Conservation (phyloP, 371 early-diverging fungal genomes). For the Lichtheimia hyalospora region DNA sequence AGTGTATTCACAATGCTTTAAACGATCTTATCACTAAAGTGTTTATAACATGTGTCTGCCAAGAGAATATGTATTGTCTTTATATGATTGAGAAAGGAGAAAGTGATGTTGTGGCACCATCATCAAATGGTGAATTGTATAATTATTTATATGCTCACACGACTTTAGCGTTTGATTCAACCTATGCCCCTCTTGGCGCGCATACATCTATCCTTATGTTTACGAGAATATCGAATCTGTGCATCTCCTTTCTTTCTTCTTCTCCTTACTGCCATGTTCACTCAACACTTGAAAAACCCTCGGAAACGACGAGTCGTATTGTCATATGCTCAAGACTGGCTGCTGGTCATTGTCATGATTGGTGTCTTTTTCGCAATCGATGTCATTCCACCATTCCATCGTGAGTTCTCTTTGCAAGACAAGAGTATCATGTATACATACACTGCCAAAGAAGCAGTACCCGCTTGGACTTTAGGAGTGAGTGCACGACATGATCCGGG, state of each 20-base stretch:
- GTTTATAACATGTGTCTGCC: too few species aligned
- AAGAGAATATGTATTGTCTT: too few species aligned
- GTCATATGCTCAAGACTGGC: slow-evolving; percentile 67
- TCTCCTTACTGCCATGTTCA: neutral
- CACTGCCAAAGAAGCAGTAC: slow-evolving; percentile 2
- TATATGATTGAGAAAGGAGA: too few species aligned
- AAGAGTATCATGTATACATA: slow-evolving; percentile 56
- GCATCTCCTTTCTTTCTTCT: neutral
- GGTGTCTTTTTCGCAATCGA: slow-evolving; percentile 52
- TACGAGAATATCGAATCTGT: too few species aligned
- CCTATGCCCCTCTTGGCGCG: too few species aligned
- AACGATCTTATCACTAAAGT: neutral
- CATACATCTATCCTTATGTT: too few species aligned
- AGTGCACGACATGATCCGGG: too few species aligned
- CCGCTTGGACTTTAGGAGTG: slow-evolving; percentile 4
- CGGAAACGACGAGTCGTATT: slow-evolving; percentile 29
- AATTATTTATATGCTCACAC: too few species aligned
- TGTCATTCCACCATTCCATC: slow-evolving; percentile 61
- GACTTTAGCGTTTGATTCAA: too few species aligned
- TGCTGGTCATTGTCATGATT: slow-evolving; percentile 54
- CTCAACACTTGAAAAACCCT: slow-evolving; percentile 5
- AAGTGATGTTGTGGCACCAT: too few species aligned
- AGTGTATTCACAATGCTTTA: neutral
- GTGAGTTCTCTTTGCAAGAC: slow-evolving; percentile 68
- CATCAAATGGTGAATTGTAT: too few species aligned